A percentile compares a stretch with the other conserved stretches of the same genome.
Evolutionary conservation across 2,329 filamentous ascomycete genomes (phyloP).

Genomic region (Aspergillus brasiliensis): DNA sequence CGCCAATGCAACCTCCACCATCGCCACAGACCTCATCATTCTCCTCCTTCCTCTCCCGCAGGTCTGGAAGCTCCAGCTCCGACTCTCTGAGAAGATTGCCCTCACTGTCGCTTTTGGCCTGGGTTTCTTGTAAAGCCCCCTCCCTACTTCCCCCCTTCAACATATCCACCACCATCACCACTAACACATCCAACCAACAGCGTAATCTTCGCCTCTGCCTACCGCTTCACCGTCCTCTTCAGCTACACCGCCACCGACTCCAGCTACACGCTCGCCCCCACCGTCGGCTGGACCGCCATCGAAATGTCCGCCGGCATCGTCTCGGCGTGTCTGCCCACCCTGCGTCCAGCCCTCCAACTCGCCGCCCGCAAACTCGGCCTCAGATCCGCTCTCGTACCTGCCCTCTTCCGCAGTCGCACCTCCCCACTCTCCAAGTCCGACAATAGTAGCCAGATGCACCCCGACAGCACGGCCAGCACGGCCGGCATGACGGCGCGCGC

Average conservation of each 20-base stretch:
- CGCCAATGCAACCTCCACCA: slow-evolving; percentile 28
- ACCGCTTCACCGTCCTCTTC: slow-evolving; percentile 31
- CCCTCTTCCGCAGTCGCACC: slow-evolving; percentile 15
- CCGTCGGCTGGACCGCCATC: slow-evolving; percentile 32
- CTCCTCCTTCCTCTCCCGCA: slow-evolving; percentile 29
- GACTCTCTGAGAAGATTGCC: slow-evolving; percentile 23
- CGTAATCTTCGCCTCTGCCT: slow-evolving; percentile 31
- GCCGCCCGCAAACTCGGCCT: slow-evolving; percentile 20
- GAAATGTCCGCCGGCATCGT: slow-evolving; percentile 33
- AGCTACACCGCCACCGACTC: slow-evolving; percentile 25
- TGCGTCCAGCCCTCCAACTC: slow-evolving; percentile 27
- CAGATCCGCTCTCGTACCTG: slow-evolving; percentile 15
- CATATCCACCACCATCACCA: background rate
- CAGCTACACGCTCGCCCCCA: slow-evolving; percentile 31
- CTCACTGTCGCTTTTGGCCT: slow-evolving; percentile 26
- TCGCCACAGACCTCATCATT: slow-evolving; percentile 29
- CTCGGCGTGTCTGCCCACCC: slow-evolving; percentile 30
- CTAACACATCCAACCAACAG: slow-evolving; percentile 11
- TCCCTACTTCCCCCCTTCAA: background rate
- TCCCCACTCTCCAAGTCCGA: slow-evolving; percentile 4
- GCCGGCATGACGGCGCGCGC: slow-evolving; percentile 1
- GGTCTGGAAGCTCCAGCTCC: slow-evolving; percentile 32
- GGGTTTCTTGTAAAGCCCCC: slow-evolving; percentile 25
- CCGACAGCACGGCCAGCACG: background rate
- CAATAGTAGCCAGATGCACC: background rate